Evolutionary conservation across 2,329 filamentous ascomycete genomes (phyloP).

Genomic region (Penicillium psychrosexuale): DNA sequence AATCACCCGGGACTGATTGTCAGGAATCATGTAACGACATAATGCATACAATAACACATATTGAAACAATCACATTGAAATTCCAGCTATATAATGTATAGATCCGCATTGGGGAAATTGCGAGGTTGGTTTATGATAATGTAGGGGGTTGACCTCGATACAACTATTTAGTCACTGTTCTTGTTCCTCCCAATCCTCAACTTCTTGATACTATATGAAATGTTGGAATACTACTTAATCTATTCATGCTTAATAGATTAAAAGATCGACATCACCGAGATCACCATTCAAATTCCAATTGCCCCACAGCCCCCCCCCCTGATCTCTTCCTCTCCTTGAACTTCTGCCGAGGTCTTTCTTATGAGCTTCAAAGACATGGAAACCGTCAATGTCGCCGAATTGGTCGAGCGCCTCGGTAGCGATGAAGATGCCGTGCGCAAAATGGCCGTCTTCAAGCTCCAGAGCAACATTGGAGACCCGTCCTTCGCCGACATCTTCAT

Average conservation of each 20-base stretch:
- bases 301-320: slow-evolving; percentile 14
- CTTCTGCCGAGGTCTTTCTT: not conserved
- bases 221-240: not conserved
- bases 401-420: slow-evolving; percentile 58
- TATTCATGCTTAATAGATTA: slow-evolving; percentile 1
- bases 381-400: slow-evolving; percentile 54
- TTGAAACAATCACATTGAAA: not conserved
- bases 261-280: not conserved
- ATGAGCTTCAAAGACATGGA: slow-evolving; percentile 45
- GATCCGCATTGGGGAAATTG: not conserved
- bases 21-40: not conserved
- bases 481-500: slow-evolving; percentile 97
- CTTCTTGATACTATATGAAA: not conserved
- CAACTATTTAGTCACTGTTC: not conserved
- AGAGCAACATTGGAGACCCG: slow-evolving; percentile 90
- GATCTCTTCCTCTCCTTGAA: slow-evolving; percentile 8
- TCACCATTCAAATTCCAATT: slow-evolving; percentile 2
- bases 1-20: not conserved
- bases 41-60: not conserved
- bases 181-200: not conserved
- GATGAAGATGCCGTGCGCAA: slow-evolving; percentile 88
- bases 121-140: not conserved
- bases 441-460: slow-evolving; percentile 98
- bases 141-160: not conserved
- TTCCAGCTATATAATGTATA: not conserved